Base-by-base conservation (phyloP, 306 rosid genomes). In the Prunus davidiana region DNA sequence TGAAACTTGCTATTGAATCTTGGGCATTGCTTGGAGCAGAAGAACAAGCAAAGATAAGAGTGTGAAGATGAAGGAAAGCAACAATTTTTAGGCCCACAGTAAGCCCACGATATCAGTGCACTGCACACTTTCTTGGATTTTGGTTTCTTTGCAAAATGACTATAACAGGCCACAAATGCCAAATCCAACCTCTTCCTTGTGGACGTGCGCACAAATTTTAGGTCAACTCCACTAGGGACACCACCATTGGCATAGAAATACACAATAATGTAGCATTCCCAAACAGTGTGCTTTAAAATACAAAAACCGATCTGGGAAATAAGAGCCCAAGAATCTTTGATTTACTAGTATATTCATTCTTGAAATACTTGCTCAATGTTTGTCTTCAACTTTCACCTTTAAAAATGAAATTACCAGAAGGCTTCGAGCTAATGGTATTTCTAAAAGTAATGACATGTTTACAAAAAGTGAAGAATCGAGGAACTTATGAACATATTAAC, bases 191-290 rank as follows among this genome's bases (percentile, higher is more conserved):
- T 72, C 73, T 18, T 52, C 30, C 38, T 8, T 18, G 41, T 47
- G 68, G 50, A 9, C 50, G 69, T 64, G 49, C 69, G 0, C 69
- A 64, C 38, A 34, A 34, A 2, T 4, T 64, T 1, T 11, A 64
- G 69, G 69, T 64, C 69, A 64, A 64, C 69, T 18, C 49, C 82
- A 16, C 72, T 15, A 45, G 12, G 50, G 78, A 72, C 78, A 41
- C 69, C 61, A 43, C 43, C 71, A 64, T 79, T 30, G 45, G 61
- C 78, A 55, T 79, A 1, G 74, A 57, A 27, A 28, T 73, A 51
- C 38, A 4, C 78, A 65, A 30, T 65, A 25, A 28, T 19, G 63
- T 79, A 56, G 50, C 56, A 34, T 62, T 78, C 47, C 52, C 18
- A 22, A 28, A n/a, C 38, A 43, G 6, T 56, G 38, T 43, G 58